Evolutionary conservation across 2,329 filamentous ascomycete species (phyloP).

Genomic region (Curvularia spicifera): DNA sequence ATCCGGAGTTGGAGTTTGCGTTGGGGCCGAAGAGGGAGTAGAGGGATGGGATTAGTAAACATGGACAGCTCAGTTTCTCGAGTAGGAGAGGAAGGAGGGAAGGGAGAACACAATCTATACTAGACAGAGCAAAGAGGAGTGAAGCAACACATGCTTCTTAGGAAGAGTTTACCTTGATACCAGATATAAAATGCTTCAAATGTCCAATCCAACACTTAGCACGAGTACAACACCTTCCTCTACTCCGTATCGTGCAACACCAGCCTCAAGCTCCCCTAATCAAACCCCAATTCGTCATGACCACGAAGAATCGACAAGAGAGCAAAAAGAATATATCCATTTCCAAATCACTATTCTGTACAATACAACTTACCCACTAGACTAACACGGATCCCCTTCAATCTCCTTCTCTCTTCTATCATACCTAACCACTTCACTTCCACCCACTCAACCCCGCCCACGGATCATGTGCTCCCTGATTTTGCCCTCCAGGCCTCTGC

Average conservation of each 20-base stretch:
- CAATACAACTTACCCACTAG: background rate
- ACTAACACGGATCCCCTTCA: background rate
- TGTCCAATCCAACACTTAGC: background rate
- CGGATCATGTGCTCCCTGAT: constrained; percentile 57
- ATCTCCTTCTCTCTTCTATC: background rate
- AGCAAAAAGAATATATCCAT: background rate
- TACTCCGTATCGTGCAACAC: background rate
- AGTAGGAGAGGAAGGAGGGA: background rate
- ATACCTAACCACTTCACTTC: constrained; percentile 58
- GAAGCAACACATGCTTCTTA: background rate
- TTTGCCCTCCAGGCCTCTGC: constrained; percentile 41
- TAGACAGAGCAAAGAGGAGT: background rate
- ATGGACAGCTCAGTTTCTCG: background rate
- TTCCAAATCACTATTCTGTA: background rate
- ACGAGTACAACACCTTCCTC: background rate
- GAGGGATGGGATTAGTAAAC: no score
- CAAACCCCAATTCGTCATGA: background rate
- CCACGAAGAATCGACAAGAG: background rate
- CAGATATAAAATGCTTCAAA: background rate
- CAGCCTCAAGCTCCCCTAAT: background rate
- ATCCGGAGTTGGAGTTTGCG: constrained; percentile 37
- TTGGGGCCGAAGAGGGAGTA: constrained; percentile 6
- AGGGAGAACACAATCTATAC: background rate
- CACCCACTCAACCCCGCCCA: constrained; percentile 75
- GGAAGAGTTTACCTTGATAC: background rate